phyloP scores from a whole-genome alignment of 2,329 filamentous ascomycete species.

The Neofusicoccum ribis region DNA sequence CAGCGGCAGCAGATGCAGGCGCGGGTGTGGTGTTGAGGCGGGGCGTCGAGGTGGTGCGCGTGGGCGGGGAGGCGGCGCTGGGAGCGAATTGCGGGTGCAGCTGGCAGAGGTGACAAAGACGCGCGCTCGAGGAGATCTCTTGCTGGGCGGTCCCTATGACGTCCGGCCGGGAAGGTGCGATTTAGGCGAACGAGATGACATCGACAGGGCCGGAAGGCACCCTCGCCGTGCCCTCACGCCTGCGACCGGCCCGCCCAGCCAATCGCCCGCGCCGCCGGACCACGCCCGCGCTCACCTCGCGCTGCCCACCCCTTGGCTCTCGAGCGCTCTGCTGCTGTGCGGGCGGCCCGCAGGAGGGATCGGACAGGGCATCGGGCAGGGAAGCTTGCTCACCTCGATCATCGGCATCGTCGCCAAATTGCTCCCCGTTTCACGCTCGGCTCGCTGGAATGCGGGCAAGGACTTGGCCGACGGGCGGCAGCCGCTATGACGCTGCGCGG shows the following conservation, averaged over 20 bases:
- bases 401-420: slow-evolving; percentile 18
- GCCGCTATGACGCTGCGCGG: slow-evolving; percentile 6
- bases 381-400: slow-evolving; percentile 19
- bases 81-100: slow-evolving; percentile 12
- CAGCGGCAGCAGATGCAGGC: not conserved
- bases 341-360: slow-evolving; percentile 2
- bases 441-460: slow-evolving; percentile 2
- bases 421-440: slow-evolving; percentile 2
- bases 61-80: slow-evolving; percentile 12
- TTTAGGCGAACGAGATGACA: slow-evolving; percentile 16
- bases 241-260: not conserved
- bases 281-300: slow-evolving; percentile 9
- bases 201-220: slow-evolving; percentile 1
- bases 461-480: not conserved
- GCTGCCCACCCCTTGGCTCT: not conserved
- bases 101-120: slow-evolving; percentile 14
- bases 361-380: slow-evolving; percentile 7
- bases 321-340: slow-evolving; percentile 6
- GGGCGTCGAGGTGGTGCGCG: not conserved
- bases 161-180: slow-evolving; percentile 12
- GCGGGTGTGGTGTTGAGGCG: not conserved
- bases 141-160: slow-evolving; percentile 10
- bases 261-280: slow-evolving; percentile 8
- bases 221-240: not conserved
- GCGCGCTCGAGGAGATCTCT: not conserved